These are phyloP conservation scores for Microbotryum saponariae DNA, from an alignment of 1,284 basidiomycete species.

Conservation along the genomic window DNA sequence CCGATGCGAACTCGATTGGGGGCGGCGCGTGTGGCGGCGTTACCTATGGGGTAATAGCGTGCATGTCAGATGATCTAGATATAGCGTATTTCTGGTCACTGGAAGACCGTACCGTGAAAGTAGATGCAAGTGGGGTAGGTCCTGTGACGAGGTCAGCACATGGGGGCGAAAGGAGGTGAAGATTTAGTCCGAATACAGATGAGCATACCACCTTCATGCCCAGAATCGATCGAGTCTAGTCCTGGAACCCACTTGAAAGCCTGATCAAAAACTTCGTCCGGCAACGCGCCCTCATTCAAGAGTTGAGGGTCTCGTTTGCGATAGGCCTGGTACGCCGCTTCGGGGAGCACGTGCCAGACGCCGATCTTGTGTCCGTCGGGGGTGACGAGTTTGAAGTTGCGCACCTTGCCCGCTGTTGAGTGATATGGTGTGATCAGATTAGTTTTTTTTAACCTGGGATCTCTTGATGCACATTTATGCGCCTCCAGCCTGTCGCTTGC, in stretches of 20 bases:
- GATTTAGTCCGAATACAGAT: not conserved
- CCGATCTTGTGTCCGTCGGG: constrained; percentile 71
- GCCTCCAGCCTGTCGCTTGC: no score
- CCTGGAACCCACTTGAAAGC: constrained; percentile 46
- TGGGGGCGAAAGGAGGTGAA: not conserved
- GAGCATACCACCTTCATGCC: not conserved
- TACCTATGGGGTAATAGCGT: constrained; percentile 39
- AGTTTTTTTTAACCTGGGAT: no score
- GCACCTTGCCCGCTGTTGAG: constrained; percentile 61
- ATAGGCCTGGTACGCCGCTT: constrained; percentile 50
- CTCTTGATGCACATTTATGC: no score
- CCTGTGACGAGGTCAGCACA: not conserved
- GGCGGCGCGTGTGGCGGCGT: constrained; percentile 67
- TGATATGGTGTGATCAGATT: constrained; percentile 2
- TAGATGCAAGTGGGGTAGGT: constrained; percentile 69
- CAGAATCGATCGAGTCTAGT: no score
- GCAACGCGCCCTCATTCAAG: constrained; percentile 19
- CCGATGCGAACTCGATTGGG: constrained; percentile 51
- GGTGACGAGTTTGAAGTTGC: constrained; percentile 63
- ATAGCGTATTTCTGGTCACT: no score
- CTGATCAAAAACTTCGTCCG: constrained; percentile 37
- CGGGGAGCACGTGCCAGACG: constrained; percentile 80
- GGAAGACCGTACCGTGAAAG: constrained; percentile 57
- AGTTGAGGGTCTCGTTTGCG: constrained; percentile 7
- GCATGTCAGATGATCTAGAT: no score